Evolutionary conservation across 2,329 filamentous ascomycete genomes (phyloP).

Genomic region (Orbilia brochopaga): DNA sequence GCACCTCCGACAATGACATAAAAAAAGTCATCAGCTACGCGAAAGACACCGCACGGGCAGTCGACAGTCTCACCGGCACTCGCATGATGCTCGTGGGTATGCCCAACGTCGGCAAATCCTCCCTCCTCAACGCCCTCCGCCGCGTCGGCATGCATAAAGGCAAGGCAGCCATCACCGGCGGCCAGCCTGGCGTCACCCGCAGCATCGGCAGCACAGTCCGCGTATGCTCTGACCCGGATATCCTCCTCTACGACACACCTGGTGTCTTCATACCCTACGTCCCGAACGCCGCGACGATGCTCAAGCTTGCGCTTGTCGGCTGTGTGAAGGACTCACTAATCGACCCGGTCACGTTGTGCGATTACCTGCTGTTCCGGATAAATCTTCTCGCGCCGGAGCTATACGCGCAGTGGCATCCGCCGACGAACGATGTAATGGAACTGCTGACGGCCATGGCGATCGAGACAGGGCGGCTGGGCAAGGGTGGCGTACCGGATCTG

Average conservation of each 20-base stretch:
- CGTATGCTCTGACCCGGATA: constrained; percentile 68
- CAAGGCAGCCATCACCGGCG: constrained; percentile 82
- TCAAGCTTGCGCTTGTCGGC: constrained; percentile 90
- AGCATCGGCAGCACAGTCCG: constrained; percentile 84
- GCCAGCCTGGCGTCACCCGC: constrained; percentile 86
- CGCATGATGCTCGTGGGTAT: constrained; percentile 90
- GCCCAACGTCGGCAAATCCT: constrained; percentile 97
- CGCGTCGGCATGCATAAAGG: constrained; percentile 68
- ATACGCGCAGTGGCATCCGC: constrained; percentile 69
- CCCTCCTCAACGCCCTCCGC: constrained; percentile 86
- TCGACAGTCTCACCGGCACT: constrained; percentile 75
- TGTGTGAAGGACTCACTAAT: constrained; percentile 90
- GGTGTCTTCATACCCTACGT: constrained; percentile 96
- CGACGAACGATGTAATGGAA: constrained; percentile 82
- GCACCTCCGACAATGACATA: constrained; percentile 61
- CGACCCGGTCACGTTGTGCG: constrained; percentile 75
- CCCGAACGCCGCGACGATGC: constrained; percentile 81
- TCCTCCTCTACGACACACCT: constrained; percentile 89
- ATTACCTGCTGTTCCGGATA: constrained; percentile 86
- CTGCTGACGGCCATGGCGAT: constrained; percentile 74
- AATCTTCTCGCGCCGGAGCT: constrained; percentile 70
- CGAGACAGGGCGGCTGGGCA: constrained; percentile 76
- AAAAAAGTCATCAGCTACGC: constrained; percentile 57
- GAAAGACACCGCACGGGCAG: constrained; percentile 52
- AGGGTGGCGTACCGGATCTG: constrained; percentile 73